Evolutionary conservation across 1,139 yeast species (phyloP).

Genomic region (Saccharomyces hybrid): DNA sequence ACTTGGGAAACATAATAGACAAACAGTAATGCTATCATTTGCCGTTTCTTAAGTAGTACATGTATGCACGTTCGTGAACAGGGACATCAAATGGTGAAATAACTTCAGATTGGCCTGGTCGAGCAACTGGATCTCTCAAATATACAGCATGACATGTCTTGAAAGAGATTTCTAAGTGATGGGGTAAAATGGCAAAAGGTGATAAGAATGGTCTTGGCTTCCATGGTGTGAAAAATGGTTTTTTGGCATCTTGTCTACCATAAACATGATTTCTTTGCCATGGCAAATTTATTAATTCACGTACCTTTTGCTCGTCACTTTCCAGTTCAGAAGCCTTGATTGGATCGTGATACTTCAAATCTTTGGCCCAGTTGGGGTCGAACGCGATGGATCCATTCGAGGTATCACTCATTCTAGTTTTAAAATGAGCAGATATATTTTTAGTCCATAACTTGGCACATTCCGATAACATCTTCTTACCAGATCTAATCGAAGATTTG

Average conservation of each 20-base stretch:
- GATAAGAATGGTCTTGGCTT: slow-evolving; percentile 87
- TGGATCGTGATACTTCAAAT: slow-evolving; percentile 42
- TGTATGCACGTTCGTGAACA: slow-evolving; percentile 88
- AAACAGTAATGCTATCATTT: slow-evolving; percentile 32
- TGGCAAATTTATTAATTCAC: slow-evolving; percentile 44
- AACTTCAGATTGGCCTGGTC: slow-evolving; percentile 95
- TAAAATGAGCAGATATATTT: slow-evolving; percentile 19
- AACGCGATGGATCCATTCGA: slow-evolving; percentile 23
- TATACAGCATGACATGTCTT: slow-evolving; percentile 91
- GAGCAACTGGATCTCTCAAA: slow-evolving; percentile 90
- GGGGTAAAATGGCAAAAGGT: slow-evolving; percentile 86
- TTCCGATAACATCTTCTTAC: slow-evolving; percentile 19
- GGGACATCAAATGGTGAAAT: slow-evolving; percentile 80
- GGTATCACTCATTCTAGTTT: background rate
- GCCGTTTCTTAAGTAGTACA: slow-evolving; percentile 83
- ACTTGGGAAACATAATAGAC: background rate
- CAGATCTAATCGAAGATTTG: slow-evolving; percentile 21
- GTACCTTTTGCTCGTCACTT: slow-evolving; percentile 48
- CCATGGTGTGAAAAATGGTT: slow-evolving; percentile 94
- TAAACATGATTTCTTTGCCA: slow-evolving; percentile 64
- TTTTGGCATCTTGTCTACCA: slow-evolving; percentile 70
- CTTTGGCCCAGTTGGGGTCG: slow-evolving; percentile 51
- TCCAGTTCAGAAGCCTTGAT: slow-evolving; percentile 47
- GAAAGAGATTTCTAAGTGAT: slow-evolving; percentile 84
- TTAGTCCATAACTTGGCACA: slow-evolving; percentile 22